A percentile compares a stretch with the other conserved stretches of the same genome.
phyloP scores from a whole-genome alignment of 2,329 filamentous ascomycete species.

The Kalaharituber pfeilii region DNA sequence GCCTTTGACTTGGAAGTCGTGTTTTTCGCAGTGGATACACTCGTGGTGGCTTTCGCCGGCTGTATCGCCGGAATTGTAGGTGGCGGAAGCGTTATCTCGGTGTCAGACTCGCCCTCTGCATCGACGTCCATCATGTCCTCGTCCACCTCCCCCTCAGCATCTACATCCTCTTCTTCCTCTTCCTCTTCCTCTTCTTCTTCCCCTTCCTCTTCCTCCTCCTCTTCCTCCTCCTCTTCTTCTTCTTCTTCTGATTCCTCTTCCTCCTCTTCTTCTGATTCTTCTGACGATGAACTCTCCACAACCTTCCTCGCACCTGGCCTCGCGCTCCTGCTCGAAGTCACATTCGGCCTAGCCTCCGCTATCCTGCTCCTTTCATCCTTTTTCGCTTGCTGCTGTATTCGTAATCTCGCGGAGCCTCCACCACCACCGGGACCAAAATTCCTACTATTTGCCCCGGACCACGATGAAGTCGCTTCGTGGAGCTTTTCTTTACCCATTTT shows the following conservation, averaged over 20 bases:
- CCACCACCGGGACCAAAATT: slow-evolving; percentile 8
- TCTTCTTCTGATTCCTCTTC: slow-evolving; percentile 35
- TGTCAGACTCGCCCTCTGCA: slow-evolving; percentile 25
- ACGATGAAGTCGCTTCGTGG: slow-evolving; percentile 14
- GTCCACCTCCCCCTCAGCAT: not conserved
- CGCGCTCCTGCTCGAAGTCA: not conserved
- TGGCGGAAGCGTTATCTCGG: slow-evolving; percentile 22
- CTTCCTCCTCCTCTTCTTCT: not conserved
- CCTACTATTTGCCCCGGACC: slow-evolving; percentile 11
- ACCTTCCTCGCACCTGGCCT: slow-evolving; percentile 12
- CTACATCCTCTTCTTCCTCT: not conserved
- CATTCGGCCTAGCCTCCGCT: slow-evolving; percentile 1
- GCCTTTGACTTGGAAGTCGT: not conserved
- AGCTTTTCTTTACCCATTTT: slow-evolving; percentile 19
- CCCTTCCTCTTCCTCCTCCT: not conserved
- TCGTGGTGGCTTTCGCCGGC: not conserved
- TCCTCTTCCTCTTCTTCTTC: not conserved
- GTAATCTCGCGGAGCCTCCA: slow-evolving; percentile 1
- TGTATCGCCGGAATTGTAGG: not conserved
- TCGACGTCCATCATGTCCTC: slow-evolving; percentile 24
- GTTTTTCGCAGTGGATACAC: not conserved
- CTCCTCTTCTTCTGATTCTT: slow-evolving; percentile 31
- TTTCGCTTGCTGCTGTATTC: slow-evolving; percentile 1
- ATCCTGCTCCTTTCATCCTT: not conserved
- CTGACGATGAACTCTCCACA: slow-evolving; percentile 16